Conservation (phyloP, 2,329 filamentous ascomycete genomes). For the Bimuria novae-zelandiae region DNA sequence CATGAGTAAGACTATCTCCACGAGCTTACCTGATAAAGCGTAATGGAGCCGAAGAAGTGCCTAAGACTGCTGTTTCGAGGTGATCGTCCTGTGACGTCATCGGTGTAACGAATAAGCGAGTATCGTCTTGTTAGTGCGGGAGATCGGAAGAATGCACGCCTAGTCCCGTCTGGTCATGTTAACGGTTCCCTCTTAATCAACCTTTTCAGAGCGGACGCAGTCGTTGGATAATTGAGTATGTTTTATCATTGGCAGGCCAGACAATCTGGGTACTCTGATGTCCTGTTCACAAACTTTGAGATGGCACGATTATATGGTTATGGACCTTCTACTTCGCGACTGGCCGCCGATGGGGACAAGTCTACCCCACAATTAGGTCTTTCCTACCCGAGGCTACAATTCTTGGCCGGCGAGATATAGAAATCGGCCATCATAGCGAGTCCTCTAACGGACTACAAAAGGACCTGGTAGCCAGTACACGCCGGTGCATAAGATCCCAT, state of each 20-base stretch:
- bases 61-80: background rate
- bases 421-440: background rate
- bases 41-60: slow-evolving; percentile 1
- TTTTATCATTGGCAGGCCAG: too few relatives aligned
- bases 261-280: too few relatives aligned
- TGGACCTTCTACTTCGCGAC: too few relatives aligned
- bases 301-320: too few relatives aligned
- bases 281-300: too few relatives aligned
- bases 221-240: too few relatives aligned
- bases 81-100: background rate
- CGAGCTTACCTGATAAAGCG: background rate
- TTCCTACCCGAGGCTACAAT: background rate
- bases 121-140: background rate
- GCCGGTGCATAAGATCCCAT: background rate
- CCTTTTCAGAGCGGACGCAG: background rate
- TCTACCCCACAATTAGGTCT: slow-evolving; percentile 1
- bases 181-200: too few relatives aligned
- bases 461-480: background rate
- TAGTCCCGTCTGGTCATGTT: background rate
- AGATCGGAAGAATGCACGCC: background rate
- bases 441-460: background rate
- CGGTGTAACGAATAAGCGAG: too few relatives aligned
- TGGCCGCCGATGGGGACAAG: background rate
- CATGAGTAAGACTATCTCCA: background rate
- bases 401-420: background rate